These are phyloP conservation scores for Boletus coccyginus DNA, from an alignment of 768 basidiomycete species.

Conservation along the genomic window DNA sequence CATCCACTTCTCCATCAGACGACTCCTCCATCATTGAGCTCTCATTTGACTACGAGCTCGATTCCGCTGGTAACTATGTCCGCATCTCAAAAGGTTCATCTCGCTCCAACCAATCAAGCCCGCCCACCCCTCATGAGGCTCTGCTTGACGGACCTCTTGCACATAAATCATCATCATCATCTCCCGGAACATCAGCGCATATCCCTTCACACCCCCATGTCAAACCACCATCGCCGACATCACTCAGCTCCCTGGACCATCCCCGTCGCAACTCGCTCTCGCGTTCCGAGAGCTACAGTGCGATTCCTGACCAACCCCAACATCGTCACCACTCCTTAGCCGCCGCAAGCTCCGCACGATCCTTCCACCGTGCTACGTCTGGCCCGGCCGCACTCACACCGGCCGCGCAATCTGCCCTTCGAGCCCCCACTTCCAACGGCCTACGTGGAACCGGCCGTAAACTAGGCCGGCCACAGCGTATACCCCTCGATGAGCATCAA, in stretches of 20 bases:
- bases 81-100: slow-evolving; percentile 45
- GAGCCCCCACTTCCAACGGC: slow-evolving; percentile 31
- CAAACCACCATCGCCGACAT: slow-evolving; percentile 34
- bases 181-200: slow-evolving; percentile 19
- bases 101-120: slow-evolving; percentile 36
- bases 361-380: slow-evolving; percentile 67
- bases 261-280: slow-evolving; percentile 51
- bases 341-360: slow-evolving; percentile 36
- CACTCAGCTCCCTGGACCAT: slow-evolving; percentile 38
- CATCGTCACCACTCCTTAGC: slow-evolving; percentile 27
- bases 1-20: slow-evolving; percentile 40
- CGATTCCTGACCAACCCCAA: slow-evolving; percentile 30
- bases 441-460: slow-evolving; percentile 35
- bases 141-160: slow-evolving; percentile 24
- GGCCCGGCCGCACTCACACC: slow-evolving; percentile 45
- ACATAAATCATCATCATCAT: slow-evolving; percentile 26
- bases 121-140: slow-evolving; percentile 41
- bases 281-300: slow-evolving; percentile 59
- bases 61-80: slow-evolving; percentile 44
- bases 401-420: slow-evolving; percentile 26
- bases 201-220: slow-evolving; percentile 17
- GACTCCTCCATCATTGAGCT: slow-evolving; percentile 46
- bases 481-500: slow-evolving; percentile 37
- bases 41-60: slow-evolving; percentile 46
- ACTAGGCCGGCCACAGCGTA: slow-evolving; percentile 34